Evolutionary conservation across 495 filamentous ascomycete genomes (phyloP).

Genomic region (Xylaria flabelliformis): DNA sequence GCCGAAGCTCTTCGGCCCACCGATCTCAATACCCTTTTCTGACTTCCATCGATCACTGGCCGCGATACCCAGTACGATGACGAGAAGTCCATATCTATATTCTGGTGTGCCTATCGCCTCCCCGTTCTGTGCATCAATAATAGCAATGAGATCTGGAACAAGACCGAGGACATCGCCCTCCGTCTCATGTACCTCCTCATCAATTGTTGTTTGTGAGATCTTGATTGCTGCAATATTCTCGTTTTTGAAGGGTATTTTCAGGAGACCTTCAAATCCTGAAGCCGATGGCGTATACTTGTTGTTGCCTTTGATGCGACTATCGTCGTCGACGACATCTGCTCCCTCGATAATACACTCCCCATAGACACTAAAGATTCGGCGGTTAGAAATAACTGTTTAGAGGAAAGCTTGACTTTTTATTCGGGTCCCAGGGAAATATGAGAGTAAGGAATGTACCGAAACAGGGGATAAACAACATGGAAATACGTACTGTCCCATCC

Average conservation of each 20-base stretch:
- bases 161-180: constrained; percentile 59
- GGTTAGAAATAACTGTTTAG: neutral
- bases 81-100: constrained; percentile 64
- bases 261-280: constrained; percentile 40
- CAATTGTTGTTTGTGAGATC: constrained; percentile 33
- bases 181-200: constrained; percentile 36
- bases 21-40: constrained; percentile 55
- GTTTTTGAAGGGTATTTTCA: constrained; percentile 70
- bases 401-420: neutral
- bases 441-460: neutral
- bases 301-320: neutral
- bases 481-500: constrained; percentile 53
- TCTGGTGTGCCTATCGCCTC: constrained; percentile 66
- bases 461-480: neutral
- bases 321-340: constrained; percentile 42
- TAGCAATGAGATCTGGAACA: constrained; percentile 66
- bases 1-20: constrained; percentile 59
- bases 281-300: constrained; percentile 26
- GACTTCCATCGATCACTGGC: constrained; percentile 65
- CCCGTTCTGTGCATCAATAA: constrained; percentile 66
- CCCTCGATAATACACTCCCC: constrained; percentile 61
- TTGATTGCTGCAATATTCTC: constrained; percentile 65
- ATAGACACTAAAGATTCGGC: constrained; percentile 40
- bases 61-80: constrained; percentile 62
- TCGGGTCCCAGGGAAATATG: too few species aligned